Percentiles rank a stretch among this genome's conserved stretches.
phyloP scores from a whole-genome alignment of 164 flowering plant species.

The Magnolia sinica region DNA sequence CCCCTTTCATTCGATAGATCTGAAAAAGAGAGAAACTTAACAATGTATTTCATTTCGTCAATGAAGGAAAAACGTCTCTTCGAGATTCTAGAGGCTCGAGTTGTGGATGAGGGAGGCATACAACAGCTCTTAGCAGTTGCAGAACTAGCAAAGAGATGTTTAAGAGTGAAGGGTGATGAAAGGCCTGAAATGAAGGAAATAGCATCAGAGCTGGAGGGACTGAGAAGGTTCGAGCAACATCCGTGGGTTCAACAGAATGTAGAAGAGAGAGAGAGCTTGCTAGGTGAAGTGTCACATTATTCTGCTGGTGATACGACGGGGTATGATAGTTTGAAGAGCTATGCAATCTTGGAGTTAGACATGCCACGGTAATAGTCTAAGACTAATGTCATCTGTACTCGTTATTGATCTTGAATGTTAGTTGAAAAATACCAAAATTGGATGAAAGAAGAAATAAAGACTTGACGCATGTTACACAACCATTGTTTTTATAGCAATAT shows the following conservation, averaged over 20 bases:
- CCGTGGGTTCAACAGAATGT: background rate
- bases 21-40: background rate
- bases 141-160: conserved; percentile 1
- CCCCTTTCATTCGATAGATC: conserved; percentile 8
- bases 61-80: background rate
- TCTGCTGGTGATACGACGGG: background rate
- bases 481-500: too few relatives aligned
- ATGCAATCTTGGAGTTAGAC: background rate
- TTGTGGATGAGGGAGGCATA: background rate
- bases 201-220: background rate
- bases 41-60: background rate
- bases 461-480: too few relatives aligned
- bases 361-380: too few relatives aligned
- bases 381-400: too few relatives aligned
- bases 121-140: background rate
- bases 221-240: background rate
- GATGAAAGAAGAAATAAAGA: too few relatives aligned
- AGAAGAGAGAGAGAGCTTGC: background rate
- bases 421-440: background rate
- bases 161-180: background rate
- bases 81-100: background rate
- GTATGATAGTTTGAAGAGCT: background rate
- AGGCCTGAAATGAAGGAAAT: conserved; percentile 1
- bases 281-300: background rate
- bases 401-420: too few relatives aligned